A percentile compares a stretch with the other conserved stretches of the same genome.
These are phyloP conservation scores for Friedmanniomyces simplex DNA, from an alignment of 495 filamentous ascomycete species.

Conservation along the genomic window DNA sequence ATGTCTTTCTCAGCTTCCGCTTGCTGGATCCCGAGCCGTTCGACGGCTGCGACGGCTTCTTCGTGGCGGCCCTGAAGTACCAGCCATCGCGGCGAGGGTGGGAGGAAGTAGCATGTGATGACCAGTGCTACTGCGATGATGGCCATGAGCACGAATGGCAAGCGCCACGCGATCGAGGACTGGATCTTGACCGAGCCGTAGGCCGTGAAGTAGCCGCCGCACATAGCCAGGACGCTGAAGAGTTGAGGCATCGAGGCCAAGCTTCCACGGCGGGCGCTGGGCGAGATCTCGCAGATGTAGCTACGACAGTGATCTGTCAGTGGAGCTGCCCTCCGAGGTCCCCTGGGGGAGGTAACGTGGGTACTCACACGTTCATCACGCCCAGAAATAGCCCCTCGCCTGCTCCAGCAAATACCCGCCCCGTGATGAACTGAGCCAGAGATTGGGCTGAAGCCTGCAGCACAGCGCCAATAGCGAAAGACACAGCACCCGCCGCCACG, in stretches of 20 bases:
- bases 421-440: constrained; percentile 18
- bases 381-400: constrained; percentile 20
- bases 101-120: constrained; percentile 24
- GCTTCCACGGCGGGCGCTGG: constrained; percentile 12
- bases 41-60: constrained; percentile 28
- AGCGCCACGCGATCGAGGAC: constrained; percentile 22
- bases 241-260: constrained; percentile 23
- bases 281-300: constrained; percentile 25
- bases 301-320: not conserved
- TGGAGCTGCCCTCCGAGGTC: not conserved
- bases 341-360: not conserved
- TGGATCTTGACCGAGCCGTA: constrained; percentile 21
- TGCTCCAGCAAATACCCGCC: constrained; percentile 16
- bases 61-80: constrained; percentile 31
- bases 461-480: constrained; percentile 17
- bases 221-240: constrained; percentile 9
- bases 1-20: constrained; percentile 31
- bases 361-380: constrained; percentile 17
- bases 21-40: constrained; percentile 15
- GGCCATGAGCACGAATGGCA: constrained; percentile 21
- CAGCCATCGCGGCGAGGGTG: constrained; percentile 43
- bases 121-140: constrained; percentile 4
- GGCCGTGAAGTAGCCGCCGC: constrained; percentile 25
- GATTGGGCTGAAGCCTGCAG: constrained; percentile 12
- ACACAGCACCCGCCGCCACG: constrained; percentile 16